Evolutionary conservation across 768 basidiomycete genomes (phyloP).

Genomic region (Sutorius australiensis): DNA sequence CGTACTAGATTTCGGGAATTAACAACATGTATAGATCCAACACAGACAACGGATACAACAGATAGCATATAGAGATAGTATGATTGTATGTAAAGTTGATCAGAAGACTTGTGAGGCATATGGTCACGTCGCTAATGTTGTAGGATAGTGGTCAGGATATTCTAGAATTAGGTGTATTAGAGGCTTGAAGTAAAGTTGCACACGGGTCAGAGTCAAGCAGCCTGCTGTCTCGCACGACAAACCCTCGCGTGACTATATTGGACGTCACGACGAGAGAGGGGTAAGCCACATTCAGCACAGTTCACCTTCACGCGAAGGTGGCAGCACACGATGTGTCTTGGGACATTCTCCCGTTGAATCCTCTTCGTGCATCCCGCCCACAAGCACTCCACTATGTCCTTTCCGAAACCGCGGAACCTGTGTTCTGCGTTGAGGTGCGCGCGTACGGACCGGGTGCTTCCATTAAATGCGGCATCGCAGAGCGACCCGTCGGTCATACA

Average conservation of each 20-base stretch:
- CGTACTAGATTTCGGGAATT: background rate
- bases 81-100: background rate
- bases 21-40: background rate
- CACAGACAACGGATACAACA: background rate
- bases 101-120: no score
- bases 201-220: background rate
- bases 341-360: constrained; percentile 17
- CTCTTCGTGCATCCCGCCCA: constrained; percentile 9
- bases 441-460: constrained; percentile 8
- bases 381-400: background rate
- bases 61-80: background rate
- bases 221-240: constrained; percentile 3
- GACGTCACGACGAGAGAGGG: constrained; percentile 23
- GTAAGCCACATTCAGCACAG: constrained; percentile 10
- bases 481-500: background rate
- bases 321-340: constrained; percentile 16
- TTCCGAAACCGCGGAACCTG: constrained; percentile 2
- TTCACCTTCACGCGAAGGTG: constrained; percentile 12
- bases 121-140: background rate
- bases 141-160: background rate
- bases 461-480: constrained; percentile 6
- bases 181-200: background rate
- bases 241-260: constrained; percentile 8
- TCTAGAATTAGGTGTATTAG: background rate
- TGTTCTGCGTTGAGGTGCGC: constrained; percentile 14